Conservation (phyloP, 805 yeast genomes). For the Starmera dryadoides region DNA sequence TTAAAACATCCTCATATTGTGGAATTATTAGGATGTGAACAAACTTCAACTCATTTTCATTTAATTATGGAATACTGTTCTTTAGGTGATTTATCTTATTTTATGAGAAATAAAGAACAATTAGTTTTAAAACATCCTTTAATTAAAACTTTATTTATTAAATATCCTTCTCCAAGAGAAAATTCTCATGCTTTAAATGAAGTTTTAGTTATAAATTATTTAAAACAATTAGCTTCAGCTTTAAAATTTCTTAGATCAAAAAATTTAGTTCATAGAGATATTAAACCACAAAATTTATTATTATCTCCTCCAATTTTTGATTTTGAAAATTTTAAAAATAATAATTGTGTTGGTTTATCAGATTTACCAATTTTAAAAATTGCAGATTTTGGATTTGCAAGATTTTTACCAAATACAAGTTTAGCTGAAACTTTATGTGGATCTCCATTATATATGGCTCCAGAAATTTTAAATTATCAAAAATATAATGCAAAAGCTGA, state of each 20-base stretch:
- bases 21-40: conserved; percentile 72
- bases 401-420: conserved; percentile 87
- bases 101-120: conserved; percentile 72
- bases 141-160: conserved; percentile 63
- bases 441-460: conserved; percentile 97
- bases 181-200: conserved; percentile 75
- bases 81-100: conserved; percentile 85
- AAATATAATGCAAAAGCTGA: conserved; percentile 97
- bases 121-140: conserved; percentile 70
- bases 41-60: conserved; percentile 73
- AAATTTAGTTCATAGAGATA: conserved; percentile 89
- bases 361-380: conserved; percentile 86
- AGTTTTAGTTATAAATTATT: conserved; percentile 71
- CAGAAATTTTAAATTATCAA: conserved; percentile 89
- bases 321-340: conserved; percentile 41
- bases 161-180: conserved; percentile 75
- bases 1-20: conserved; percentile 93
- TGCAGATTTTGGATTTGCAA: conserved; percentile 97
- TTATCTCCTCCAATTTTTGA: conserved; percentile 78
- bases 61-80: conserved; percentile 96
- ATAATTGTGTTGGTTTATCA: conserved; percentile 69
- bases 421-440: conserved; percentile 98
- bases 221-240: conserved; percentile 83
- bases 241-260: conserved; percentile 73
- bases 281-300: conserved; percentile 85